Base-by-base conservation (phyloP, 1,284 basidiomycete genomes). In the Malassezia slooffiae region DNA sequence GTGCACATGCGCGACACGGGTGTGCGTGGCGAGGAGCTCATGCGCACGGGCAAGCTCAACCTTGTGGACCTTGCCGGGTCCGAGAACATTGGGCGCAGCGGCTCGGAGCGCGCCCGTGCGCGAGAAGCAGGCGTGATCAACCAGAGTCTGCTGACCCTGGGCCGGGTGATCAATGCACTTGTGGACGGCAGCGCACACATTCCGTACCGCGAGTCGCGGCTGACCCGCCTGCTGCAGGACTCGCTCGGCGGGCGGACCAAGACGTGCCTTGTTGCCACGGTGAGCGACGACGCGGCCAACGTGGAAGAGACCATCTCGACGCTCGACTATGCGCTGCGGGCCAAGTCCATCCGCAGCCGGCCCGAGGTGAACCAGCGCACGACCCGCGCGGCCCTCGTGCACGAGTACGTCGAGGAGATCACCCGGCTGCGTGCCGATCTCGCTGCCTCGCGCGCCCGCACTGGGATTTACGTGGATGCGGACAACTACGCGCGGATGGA, bases 61-160 rank as follows among this genome's bases (percentile, higher is more conserved):
- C 79, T 99, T 15, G 93, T 97, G 43, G 91, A 97, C 68, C 74
- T 97, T 47, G 93, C 93, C 28, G 93, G 93, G 5, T 91, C 87
- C 4, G 93, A 99, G 72, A 96, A 95, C 61, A 91, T 99, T 58
- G 91, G 89, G 8, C 77, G 91, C 13, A 89, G 85, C 0, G 93
- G 93, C 6, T 93, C 93, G 1, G 87, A 90, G 70, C 85, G 95
- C 67, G 88, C 87, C 69, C 77, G 90, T 43, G 93, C 91, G 2
- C 76, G 88, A 55, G 93, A 99, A 67, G 93, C 93, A 1, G 93
- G 93, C 7, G 93, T 93, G 84, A 99, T 99, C 72, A 99, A 99
- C 67, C 88, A 96, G 72, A 93, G 87, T 67, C 75, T 99, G 28
- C 75, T 99, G 5, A 95, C 93, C 16, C 80, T 99, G 11, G 93